These are phyloP conservation scores for Hyphopichia homilentoma DNA, from an alignment of 805 yeast genomes.

Conservation along the genomic window DNA sequence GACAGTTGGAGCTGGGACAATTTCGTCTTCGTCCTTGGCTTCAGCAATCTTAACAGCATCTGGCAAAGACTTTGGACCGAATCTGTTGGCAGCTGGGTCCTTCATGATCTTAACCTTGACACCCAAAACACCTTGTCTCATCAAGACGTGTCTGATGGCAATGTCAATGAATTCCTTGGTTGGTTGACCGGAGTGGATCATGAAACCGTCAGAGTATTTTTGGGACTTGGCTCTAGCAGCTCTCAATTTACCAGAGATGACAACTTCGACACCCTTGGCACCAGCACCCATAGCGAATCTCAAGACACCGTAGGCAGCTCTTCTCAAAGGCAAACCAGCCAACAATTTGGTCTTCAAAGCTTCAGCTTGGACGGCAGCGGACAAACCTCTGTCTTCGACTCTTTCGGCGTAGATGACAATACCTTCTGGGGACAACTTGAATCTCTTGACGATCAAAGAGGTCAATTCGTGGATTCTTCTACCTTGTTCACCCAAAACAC, in stretches of 20 bases:
- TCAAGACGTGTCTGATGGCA: conserved; percentile 99
- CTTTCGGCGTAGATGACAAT: conserved; percentile 97
- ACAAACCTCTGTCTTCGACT: conserved; percentile 98
- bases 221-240: conserved; percentile 99
- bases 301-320: conserved; percentile 99
- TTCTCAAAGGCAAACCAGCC: conserved; percentile 98
- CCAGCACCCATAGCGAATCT: conserved; percentile 99
- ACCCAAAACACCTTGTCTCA: conserved; percentile 99
- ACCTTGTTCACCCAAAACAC: conserved; percentile 99
- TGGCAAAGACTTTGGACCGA: conserved; percentile 90
- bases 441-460: conserved; percentile 97
- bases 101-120: conserved; percentile 99
- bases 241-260: conserved; percentile 98
- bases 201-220: conserved; percentile 99
- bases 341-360: conserved; percentile 96
- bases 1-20: conserved; percentile 75
- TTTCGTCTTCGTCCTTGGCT: conserved; percentile 89
- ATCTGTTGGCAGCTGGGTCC: conserved; percentile 86
- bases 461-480: conserved; percentile 99
- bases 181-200: conserved; percentile 99
- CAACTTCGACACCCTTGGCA: conserved; percentile 99
- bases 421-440: conserved; percentile 91
- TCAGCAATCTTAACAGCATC: conserved; percentile 89
- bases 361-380: conserved; percentile 99
- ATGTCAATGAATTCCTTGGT: conserved; percentile 96